Percentiles rank a stretch among this genome's conserved stretches.
phyloP scores from a whole-genome alignment of 164 flowering plant genomes.

The Kingdonia uniflora region DNA sequence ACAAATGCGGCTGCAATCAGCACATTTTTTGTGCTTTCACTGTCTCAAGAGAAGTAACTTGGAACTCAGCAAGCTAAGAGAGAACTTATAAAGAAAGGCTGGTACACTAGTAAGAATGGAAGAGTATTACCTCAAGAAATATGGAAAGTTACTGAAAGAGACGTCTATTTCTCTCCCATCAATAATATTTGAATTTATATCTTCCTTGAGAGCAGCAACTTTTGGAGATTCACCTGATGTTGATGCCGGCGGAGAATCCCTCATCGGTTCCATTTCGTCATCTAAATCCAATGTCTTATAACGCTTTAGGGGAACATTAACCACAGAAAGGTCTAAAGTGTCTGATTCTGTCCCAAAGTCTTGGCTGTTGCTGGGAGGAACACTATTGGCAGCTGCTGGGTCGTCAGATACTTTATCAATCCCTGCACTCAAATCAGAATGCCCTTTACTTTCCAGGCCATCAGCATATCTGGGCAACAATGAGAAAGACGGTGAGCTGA shows the following conservation, averaged over 20 bases:
- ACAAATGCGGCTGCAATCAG: slow-evolving; percentile 61
- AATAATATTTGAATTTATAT: slow-evolving; percentile 49
- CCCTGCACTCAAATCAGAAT: slow-evolving; percentile 27
- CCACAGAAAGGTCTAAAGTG: slow-evolving; percentile 35
- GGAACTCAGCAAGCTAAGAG: not conserved
- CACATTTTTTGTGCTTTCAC: slow-evolving; percentile 79
- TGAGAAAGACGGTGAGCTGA: slow-evolving; percentile 32
- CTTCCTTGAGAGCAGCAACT: slow-evolving; percentile 54
- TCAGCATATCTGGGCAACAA: slow-evolving; percentile 42
- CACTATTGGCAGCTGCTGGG: slow-evolving; percentile 32
- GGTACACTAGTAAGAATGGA: not conserved
- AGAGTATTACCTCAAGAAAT: slow-evolving; percentile 54
- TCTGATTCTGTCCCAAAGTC: slow-evolving; percentile 49
- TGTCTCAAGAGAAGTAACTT: slow-evolving; percentile 21
- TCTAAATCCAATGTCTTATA: slow-evolving; percentile 37
- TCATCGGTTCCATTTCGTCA: slow-evolving; percentile 42
- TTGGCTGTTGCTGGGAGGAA: slow-evolving; percentile 27
- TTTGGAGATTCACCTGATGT: slow-evolving; percentile 41
- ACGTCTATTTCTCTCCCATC: slow-evolving; percentile 53
- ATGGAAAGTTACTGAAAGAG: slow-evolving; percentile 69
- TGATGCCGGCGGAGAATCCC: slow-evolving; percentile 52
- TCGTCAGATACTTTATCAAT: slow-evolving; percentile 42
- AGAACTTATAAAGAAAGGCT: not conserved
- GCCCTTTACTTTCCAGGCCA: slow-evolving; percentile 34
- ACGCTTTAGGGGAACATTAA: slow-evolving; percentile 21